These are phyloP conservation scores for Dactylellina leptospora DNA, from an alignment of 2,329 filamentous ascomycete species.

Conservation along the genomic window DNA sequence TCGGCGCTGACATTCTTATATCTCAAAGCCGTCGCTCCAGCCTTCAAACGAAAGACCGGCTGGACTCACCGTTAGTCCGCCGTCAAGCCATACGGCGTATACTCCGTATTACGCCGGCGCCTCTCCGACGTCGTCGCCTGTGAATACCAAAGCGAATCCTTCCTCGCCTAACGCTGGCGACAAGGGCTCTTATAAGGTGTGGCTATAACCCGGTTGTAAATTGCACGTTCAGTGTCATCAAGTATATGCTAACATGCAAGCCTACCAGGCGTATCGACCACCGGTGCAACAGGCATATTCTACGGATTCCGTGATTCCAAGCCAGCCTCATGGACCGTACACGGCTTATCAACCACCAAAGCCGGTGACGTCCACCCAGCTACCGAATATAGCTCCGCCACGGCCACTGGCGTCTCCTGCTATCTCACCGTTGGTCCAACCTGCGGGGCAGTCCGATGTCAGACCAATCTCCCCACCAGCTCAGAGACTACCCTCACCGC, in stretches of 20 bases:
- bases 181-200: conserved; percentile 41
- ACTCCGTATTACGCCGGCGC: conserved; percentile 40
- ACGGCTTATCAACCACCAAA: conserved; percentile 50
- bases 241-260: not conserved
- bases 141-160: conserved; percentile 43
- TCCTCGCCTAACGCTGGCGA: conserved; percentile 35
- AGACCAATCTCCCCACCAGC: conserved; percentile 47
- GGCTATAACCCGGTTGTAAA: not conserved
- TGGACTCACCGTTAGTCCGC: conserved; percentile 28
- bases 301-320: conserved; percentile 52
- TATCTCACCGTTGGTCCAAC: conserved; percentile 44
- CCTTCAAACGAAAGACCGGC: conserved; percentile 28
- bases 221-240: not conserved
- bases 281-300: conserved; percentile 52
- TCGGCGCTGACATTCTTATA: not conserved
- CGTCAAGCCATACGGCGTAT: conserved; percentile 31
- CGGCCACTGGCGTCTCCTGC: conserved; percentile 27
- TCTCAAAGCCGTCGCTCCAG: conserved; percentile 30
- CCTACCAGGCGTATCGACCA: conserved; percentile 39
- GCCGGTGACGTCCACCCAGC: conserved; percentile 47
- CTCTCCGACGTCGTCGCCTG: conserved; percentile 40
- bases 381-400: conserved; percentile 39
- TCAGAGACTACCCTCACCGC: conserved; percentile 43
- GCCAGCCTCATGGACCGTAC: conserved; percentile 49
- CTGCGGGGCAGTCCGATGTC: conserved; percentile 25